Evolutionary conservation across 2,329 filamentous ascomycete species (phyloP).

Genomic region (Aureobasidium musti): DNA sequence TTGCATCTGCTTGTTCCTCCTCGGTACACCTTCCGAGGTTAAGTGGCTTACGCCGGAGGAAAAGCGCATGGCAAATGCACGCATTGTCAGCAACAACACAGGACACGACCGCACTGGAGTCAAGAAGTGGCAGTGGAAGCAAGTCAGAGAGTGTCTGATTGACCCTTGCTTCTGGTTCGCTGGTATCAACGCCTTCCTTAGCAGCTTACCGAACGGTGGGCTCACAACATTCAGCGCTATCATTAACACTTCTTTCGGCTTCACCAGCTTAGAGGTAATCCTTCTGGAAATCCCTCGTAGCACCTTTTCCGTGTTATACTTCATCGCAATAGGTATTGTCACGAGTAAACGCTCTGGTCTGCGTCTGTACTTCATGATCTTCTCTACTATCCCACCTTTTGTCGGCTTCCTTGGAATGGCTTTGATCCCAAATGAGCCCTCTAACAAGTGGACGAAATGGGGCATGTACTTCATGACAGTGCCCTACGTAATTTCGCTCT

Average conservation of each 20-base stretch:
- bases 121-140: slow-evolving; percentile 37
- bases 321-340: slow-evolving; percentile 41
- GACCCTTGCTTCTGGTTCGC: slow-evolving; percentile 38
- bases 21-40: slow-evolving; percentile 39
- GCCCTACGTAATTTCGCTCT: slow-evolving; percentile 40
- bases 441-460: slow-evolving; percentile 45
- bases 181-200: slow-evolving; percentile 38
- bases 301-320: slow-evolving; percentile 40
- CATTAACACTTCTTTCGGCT: slow-evolving; percentile 30
- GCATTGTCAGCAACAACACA: slow-evolving; percentile 38
- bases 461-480: slow-evolving; percentile 43
- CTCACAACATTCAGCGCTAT: slow-evolving; percentile 29
- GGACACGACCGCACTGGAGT: slow-evolving; percentile 39
- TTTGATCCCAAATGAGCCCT: slow-evolving; percentile 39
- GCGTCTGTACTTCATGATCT: slow-evolving; percentile 43
- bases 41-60: slow-evolving; percentile 37
- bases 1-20: slow-evolving; percentile 37
- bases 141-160: slow-evolving; percentile 37
- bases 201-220: slow-evolving; percentile 34
- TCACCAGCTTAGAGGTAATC: slow-evolving; percentile 39
- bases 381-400: slow-evolving; percentile 40
- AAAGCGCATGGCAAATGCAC: slow-evolving; percentile 37
- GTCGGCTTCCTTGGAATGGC: slow-evolving; percentile 42
- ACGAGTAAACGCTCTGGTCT: slow-evolving; percentile 38
- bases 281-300: slow-evolving; percentile 40